Evolutionary conservation across 208 protist genomes (phyloP).

Genomic region (Leptomonas pyrrhocoris): DNA sequence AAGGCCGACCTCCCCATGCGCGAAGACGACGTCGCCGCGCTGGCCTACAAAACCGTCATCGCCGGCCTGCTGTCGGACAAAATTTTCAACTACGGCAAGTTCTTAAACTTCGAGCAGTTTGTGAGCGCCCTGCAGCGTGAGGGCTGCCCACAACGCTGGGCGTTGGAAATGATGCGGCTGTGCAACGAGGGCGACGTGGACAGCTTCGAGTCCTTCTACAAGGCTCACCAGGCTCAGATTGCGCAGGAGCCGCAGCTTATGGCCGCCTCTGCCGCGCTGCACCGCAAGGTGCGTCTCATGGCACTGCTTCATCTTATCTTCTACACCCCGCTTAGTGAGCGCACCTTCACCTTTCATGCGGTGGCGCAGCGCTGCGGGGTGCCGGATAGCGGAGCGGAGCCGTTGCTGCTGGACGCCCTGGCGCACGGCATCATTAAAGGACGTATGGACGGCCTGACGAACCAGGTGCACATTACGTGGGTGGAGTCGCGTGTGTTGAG

Average conservation of each 20-base stretch:
- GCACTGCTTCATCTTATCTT: conserved; percentile 96
- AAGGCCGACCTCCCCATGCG: conserved; percentile 78
- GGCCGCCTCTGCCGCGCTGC: conserved; percentile 27
- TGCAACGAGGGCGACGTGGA: conserved; percentile 85
- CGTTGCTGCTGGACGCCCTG: conserved; percentile 94
- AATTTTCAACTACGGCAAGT: conserved; percentile 89
- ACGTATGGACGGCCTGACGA: conserved; percentile 91
- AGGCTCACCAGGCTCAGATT: conserved; percentile 46
- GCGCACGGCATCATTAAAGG: conserved; percentile 94
- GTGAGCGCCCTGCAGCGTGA: conserved; percentile 38
- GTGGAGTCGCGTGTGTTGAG: conserved; percentile 90
- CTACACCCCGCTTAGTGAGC: conserved; percentile 91
- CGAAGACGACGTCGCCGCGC: conserved; percentile 52
- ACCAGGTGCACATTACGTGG: conserved; percentile 86
- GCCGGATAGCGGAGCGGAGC: conserved; percentile 83
- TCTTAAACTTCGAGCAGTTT: conserved; percentile 75
- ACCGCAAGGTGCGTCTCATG: conserved; percentile 91
- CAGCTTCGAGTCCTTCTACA: conserved; percentile 68
- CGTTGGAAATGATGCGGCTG: conserved; percentile 72
- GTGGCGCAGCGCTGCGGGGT: conserved; percentile 78
- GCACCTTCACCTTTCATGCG: conserved; percentile 80
- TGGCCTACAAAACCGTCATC: conserved; percentile 79
- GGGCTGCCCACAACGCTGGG: conserved; percentile 51
- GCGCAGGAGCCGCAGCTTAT: conserved; percentile 39
- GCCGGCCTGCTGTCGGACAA: conserved; percentile 83